These are phyloP conservation scores for Lepidium aucheri DNA, from an alignment of 345 rosid species.

Conservation along the genomic window DNA sequence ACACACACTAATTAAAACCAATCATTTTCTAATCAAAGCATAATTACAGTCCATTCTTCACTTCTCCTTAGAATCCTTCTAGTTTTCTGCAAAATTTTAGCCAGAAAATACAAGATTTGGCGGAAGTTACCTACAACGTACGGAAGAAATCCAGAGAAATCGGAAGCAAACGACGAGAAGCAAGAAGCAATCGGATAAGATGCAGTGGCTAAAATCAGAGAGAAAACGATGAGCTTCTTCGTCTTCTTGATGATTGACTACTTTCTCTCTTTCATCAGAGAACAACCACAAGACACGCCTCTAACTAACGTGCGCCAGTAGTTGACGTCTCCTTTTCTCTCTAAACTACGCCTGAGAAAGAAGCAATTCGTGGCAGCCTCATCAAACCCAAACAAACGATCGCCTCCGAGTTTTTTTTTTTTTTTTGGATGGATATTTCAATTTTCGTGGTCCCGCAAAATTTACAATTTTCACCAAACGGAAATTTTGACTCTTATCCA, in stretches of 20 bases:
- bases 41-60: neutral
- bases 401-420: neutral
- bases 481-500: neutral
- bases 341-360: conserved; percentile 10
- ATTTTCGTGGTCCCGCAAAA: conserved; percentile 6
- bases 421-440: neutral
- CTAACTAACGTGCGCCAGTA: conserved; percentile 18
- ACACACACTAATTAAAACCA: neutral
- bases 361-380: conserved; percentile 8
- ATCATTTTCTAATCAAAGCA: neutral
- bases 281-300: conserved; percentile 6
- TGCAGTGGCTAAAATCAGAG: neutral
- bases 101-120: neutral
- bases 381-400: neutral
- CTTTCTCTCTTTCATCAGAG: neutral
- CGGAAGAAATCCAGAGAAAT: conserved; percentile 2
- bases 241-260: neutral
- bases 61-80: neutral
- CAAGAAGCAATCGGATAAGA: conserved; percentile 6
- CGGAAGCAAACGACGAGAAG: conserved; percentile 1
- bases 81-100: neutral
- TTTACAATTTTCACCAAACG: neutral
- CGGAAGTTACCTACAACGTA: neutral
- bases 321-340: neutral
- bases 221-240: neutral